Evolutionary conservation across 2,329 filamentous ascomycete species (phyloP).

Genomic region (Aspergillus caelatus): DNA sequence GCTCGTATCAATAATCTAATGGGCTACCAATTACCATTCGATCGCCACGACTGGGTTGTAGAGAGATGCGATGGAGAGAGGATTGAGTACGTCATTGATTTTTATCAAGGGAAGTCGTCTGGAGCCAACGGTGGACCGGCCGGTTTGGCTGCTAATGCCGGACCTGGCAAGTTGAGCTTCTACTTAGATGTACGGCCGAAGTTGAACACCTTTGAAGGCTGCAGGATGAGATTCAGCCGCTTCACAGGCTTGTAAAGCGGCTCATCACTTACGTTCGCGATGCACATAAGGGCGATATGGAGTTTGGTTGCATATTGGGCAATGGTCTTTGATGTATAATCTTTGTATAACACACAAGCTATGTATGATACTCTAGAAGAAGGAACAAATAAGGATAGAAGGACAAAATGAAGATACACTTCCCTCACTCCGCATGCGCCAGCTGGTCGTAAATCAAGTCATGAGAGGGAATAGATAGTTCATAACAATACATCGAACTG

Average conservation of each 20-base stretch:
- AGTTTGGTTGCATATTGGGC: slow-evolving; percentile 26
- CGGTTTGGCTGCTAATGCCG: slow-evolving; percentile 35
- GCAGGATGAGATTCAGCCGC: slow-evolving; percentile 57
- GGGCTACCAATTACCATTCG: slow-evolving; percentile 91
- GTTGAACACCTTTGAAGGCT: slow-evolving; percentile 64
- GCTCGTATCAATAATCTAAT: slow-evolving; percentile 80
- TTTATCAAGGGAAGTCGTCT: slow-evolving; percentile 74
- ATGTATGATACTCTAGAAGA: slow-evolving; percentile 38
- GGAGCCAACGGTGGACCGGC: slow-evolving; percentile 28
- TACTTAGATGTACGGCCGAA: slow-evolving; percentile 68
- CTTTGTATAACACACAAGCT: slow-evolving; percentile 35
- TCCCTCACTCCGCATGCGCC: slow-evolving; percentile 31
- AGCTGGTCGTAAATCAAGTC: slow-evolving; percentile 13
- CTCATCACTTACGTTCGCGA: neutral
- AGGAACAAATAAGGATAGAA: slow-evolving; percentile 15
- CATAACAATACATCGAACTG: slow-evolving; percentile 28
- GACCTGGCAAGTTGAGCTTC: slow-evolving; percentile 57
- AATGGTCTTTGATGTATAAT: slow-evolving; percentile 32
- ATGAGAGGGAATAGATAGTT: slow-evolving; percentile 10
- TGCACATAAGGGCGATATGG: slow-evolving; percentile 30
- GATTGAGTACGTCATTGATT: slow-evolving; percentile 97
- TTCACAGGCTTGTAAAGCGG: slow-evolving; percentile 48
- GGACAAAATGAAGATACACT: slow-evolving; percentile 23
- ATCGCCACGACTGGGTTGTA: slow-evolving; percentile 96
- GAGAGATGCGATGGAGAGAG: slow-evolving; percentile 76